Conservation (phyloP, 1,139 yeast genomes). For the Hyphopichia wangnamkhiaoensis region DNA sequence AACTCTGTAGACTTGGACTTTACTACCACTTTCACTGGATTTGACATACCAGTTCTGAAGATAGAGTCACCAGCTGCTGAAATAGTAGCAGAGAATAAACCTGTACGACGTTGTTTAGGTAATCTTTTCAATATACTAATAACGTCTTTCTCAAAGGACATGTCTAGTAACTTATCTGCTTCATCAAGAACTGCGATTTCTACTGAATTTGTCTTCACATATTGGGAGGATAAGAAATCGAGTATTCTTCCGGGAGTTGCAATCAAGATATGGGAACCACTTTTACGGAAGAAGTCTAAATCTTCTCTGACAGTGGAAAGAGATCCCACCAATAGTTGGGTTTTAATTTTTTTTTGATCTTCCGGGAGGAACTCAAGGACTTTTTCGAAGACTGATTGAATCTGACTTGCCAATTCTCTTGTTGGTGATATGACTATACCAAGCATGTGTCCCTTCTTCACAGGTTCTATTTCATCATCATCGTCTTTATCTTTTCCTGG, state of each 20-base stretch:
- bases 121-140: conserved; percentile 62
- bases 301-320: conserved; percentile 73
- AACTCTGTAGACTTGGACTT: conserved; percentile 43
- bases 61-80: conserved; percentile 73
- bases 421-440: conserved; percentile 85
- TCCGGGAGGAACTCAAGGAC: conserved; percentile 64
- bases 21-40: conserved; percentile 84
- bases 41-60: conserved; percentile 80
- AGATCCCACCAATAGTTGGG: conserved; percentile 85
- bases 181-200: conserved; percentile 86
- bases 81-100: conserved; percentile 89
- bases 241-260: conserved; percentile 93
- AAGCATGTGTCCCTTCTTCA: conserved; percentile 64
- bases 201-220: conserved; percentile 56
- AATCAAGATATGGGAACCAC: conserved; percentile 70
- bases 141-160: conserved; percentile 72
- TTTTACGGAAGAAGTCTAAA: conserved; percentile 52
- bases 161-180: conserved; percentile 85
- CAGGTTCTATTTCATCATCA: conserved; percentile 26
- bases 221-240: conserved; percentile 61
- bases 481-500: conserved; percentile 14
- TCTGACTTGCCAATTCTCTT: conserved; percentile 87
- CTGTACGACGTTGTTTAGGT: conserved; percentile 92
- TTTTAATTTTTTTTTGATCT: conserved; percentile 40
- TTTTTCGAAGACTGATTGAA: conserved; percentile 61